Base-by-base conservation (phyloP, 768 basidiomycete species). In the Serpula lacrymans region DNA sequence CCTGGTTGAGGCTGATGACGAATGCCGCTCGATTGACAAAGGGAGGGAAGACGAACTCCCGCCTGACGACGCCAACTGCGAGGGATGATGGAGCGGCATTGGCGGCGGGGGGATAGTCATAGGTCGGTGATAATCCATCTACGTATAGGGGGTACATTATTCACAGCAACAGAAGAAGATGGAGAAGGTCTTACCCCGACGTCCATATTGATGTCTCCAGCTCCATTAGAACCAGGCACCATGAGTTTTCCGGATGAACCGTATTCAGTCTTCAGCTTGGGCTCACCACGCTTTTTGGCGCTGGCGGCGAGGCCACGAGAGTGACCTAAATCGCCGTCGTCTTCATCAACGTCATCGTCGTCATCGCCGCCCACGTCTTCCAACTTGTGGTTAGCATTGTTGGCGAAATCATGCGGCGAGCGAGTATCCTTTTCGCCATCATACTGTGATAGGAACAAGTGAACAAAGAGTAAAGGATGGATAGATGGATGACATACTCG, bases 341-440 rank as follows among this genome's bases (percentile, higher is more conserved):
- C 68, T n/a, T 47, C 72, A 20, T 50, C 55, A 6, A 66, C 66
- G 23, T 65, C 68, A 5, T 51, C 63, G 39, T 62, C 59, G 17
- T 52, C 53, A 29, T 44, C 48, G 10, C 49, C 62, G 22, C 41
- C 43, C 17, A 29, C 31, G 17, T 56, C 53, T 25, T 52, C 57
- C 34, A 41, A 45, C 31, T 60, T 64, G 41, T 11, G 31, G n/a
- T 54, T 53, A 1, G 51, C 38, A n/a, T 62, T 68, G 50, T 62
- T 68, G 3, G 53, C 59, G 46, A 77, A 77, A 54, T 77, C 75
- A n/a, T 60, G 54, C 0, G 75, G 75, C 1, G 69, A 65, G 42
- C 69, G 69, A 1, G 65, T 59, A 46, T 78, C 77, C 43, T 67
- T 65, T 39, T 77, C 75, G 21, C 75, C 75, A 24, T 72, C 70